Evolutionary conservation across 371 early-diverging fungal species (phyloP), one percentile per base, ranked within the genome.

Genomic region (Lichtheimia hyalospora): DNA sequence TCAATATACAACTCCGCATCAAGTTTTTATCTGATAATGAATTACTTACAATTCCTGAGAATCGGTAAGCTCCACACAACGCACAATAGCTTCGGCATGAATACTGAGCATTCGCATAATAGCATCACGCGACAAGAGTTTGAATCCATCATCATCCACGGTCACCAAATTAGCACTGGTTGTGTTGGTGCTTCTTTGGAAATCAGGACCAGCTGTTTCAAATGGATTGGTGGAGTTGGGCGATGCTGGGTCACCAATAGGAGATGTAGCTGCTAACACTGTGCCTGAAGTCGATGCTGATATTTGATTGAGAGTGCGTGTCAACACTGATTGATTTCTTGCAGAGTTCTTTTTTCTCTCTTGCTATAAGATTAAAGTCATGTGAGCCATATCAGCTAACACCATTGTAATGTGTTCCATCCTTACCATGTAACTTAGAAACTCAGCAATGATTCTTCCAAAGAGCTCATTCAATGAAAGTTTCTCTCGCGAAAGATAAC

Each of bases 21-120:
- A 58, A 66, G 41, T 27, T 44, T n/a, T 25, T 40, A 23, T 34
- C 14, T 23, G 54, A 54, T 10, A 41, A 59, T 49, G 49, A n/a
- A 56, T 14, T 20, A 57, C 78, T 67, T 74, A 88, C 88, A 89
- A 64, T 60, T 91, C 91, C 51, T 83, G 76, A 14, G 85, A 66
- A 61, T 84, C 84, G 40, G 87, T 83, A 48, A 96, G 75, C 66
- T 94, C 93, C 16, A 89, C 84, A 56, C 94, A 92, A 21, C 97
- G 84, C 23, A 85, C 74, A 42, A 94, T 82, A 7, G 93, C 88
- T 69, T 95, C 96, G 1, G 92, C 84, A 70, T 97, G 96, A 39
- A 94, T 86, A 59, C 86, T 83, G 12, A 95, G 77, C 58, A 96
- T 67, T 46, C 85, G 73, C 51, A 89, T 61, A 24, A 84, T 83